Conservation (phyloP, 176 grass and related monocot genomes). For the Juncus effusus region DNA sequence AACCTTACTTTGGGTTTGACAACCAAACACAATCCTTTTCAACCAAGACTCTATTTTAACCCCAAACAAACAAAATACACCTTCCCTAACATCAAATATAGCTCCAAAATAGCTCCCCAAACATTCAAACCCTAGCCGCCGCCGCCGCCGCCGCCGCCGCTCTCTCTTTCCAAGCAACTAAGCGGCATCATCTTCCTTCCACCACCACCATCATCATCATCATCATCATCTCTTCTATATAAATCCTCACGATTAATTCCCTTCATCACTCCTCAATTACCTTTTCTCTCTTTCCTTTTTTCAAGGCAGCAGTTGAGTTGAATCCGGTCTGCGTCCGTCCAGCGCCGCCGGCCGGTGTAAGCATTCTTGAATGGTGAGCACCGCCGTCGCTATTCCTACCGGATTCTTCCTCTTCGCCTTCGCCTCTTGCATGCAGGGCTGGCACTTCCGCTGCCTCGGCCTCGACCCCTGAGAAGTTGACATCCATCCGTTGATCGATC, state of each 20-base stretch:
- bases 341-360: slow-evolving; percentile 3
- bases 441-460: slow-evolving; percentile 84
- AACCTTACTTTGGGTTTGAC: no score
- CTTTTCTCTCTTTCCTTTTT: not conserved
- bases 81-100: no score
- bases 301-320: no score
- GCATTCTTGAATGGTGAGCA: slow-evolving; percentile 72
- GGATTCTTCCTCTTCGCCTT: slow-evolving; percentile 52
- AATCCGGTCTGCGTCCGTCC: not conserved
- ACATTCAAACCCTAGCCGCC: no score
- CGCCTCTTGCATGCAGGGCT: slow-evolving; percentile 86
- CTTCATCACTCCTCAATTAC: not conserved
- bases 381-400: slow-evolving; percentile 21
- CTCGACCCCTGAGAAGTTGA: slow-evolving; percentile 42
- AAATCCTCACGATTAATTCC: slow-evolving; percentile 1
- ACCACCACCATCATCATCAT: no score
- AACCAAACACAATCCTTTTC: no score
- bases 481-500: not conserved
- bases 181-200: no score
- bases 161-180: no score
- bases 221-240: slow-evolving; percentile 10
- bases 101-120: no score
- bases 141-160: no score
- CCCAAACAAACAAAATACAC: no score
- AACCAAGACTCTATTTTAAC: no score